Base-by-base conservation (phyloP, 2,329 filamentous ascomycete genomes). In the Monosporascus sp. region DNA sequence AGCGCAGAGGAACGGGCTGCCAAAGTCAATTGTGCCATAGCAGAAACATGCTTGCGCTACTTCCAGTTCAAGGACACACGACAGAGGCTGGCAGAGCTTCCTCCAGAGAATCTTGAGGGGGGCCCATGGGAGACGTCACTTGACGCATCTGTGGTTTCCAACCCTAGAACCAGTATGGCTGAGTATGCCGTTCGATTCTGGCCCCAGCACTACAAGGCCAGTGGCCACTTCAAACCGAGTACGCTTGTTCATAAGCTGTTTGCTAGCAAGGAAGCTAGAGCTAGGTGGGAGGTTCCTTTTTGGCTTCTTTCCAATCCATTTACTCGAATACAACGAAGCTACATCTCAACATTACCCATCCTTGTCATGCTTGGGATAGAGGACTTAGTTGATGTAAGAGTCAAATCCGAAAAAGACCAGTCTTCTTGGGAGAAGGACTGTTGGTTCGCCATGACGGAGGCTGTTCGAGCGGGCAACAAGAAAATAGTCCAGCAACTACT, bases 241-340 rank as follows among this genome's bases (percentile, higher is more conserved):
- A 39, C 35, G 18, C 46, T 49, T 22, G 50, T 52, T 14, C 47
- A n/a, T 45, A 24, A 35, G 31, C 35, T 50, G 14, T 38, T 38
- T 38, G 36, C 36, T 38, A 38, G 36, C n/a, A 38, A n/a, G 5
- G n/a, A 38, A n/a, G 58, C 55, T n/a, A 59, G 60, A n/a, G 59
- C 60, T 7, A 27, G 54, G 36, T 63, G 61, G 61, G 60, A 63
- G 39, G 58, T 62, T 18, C 57, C 57, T 48, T 60, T 57, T 14
- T 62, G 59, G 57, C 58, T 18, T 50, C 15, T 50, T n/a, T 38
- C 50, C 5, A 55, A 55, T 38, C 35, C 53, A 17, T 50, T 52
- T 27, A 55, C 46, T 2, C 53, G 50, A 36, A 45, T 50, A n/a
- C 46, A 47, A 17, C 36, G 39, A 37, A 47, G 37, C 35, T 52